These are phyloP conservation scores for Ambrosiella xylebori DNA, from an alignment of 2,329 filamentous ascomycete genomes.

Conservation along the genomic window DNA sequence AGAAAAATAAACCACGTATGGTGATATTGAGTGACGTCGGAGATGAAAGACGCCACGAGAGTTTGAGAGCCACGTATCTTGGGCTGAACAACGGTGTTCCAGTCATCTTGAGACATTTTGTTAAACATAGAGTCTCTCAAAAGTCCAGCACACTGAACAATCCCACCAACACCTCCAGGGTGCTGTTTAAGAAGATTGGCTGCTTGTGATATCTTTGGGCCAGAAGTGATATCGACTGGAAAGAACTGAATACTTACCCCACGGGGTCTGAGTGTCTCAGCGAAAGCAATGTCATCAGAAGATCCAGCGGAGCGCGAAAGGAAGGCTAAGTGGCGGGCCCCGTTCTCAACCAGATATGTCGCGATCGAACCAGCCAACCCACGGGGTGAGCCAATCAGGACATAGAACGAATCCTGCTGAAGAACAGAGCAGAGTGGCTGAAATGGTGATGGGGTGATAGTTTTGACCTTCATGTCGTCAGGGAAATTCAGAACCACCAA, in stretches of 20 bases:
- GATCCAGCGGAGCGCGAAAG: slow-evolving; percentile 31
- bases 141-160: slow-evolving; percentile 23
- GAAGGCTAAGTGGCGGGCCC: slow-evolving; percentile 34
- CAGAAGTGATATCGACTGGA: slow-evolving; percentile 28
- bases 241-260: slow-evolving; percentile 22
- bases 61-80: slow-evolving; percentile 27
- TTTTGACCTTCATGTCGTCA: background rate
- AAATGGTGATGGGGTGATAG: background rate
- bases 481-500: background rate
- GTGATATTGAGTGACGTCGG: slow-evolving; percentile 19
- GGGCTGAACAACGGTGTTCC: slow-evolving; percentile 18
- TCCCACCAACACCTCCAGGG: slow-evolving; percentile 19
- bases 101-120: slow-evolving; percentile 22
- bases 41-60: slow-evolving; percentile 19
- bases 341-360: slow-evolving; percentile 30
- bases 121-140: slow-evolving; percentile 20
- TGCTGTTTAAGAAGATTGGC: slow-evolving; percentile 15
- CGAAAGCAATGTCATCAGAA: slow-evolving; percentile 18
- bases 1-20: slow-evolving; percentile 12
- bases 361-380: slow-evolving; percentile 39
- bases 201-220: slow-evolving; percentile 15
- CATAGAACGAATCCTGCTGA: slow-evolving; percentile 23
- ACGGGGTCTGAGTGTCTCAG: slow-evolving; percentile 19
- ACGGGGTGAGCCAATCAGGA: slow-evolving; percentile 39
- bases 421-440: background rate